Base-by-base conservation (phyloP, 2,329 filamentous ascomycete species). In the Aschersonia sp. region DNA sequence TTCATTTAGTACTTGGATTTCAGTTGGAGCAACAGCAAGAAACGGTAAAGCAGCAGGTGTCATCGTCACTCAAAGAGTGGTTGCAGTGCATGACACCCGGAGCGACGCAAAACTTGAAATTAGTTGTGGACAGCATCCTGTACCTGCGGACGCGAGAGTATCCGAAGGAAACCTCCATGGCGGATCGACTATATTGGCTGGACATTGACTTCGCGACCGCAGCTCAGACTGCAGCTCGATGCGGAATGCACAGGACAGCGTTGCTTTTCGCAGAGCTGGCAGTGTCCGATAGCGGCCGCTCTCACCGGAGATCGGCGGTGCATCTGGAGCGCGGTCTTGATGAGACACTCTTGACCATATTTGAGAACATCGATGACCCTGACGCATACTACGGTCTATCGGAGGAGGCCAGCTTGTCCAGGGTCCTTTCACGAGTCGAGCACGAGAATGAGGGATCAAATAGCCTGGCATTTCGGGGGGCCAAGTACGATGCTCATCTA, bases 351-450 rank as follows among this genome's bases (percentile, higher is more conserved):
- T 72, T 95, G 43, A 71, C 76, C 1, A 89, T 98, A 3, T 98
- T 92, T 61, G 84, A 87, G 59, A 90, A 87, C 51, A 85, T 98
- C 44, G 89, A 96, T 58, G 94, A 99, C 57, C 90, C 89, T 2
- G 92, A 99, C 62, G 83, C 88, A 1, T 98, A 94, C 62, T 98
- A 98, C 59, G 94, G 92, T 4, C 74, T 96, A 6, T 78, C 86
- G 42, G 85, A 94, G 62, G 78, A 78, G 41, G 77, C 87, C 6
- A 88, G 81, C 49, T 67, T 98, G 12, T 71, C 76, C 12, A 87
- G 83, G 9, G 83, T 97, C 1, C 70, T 97, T 50, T 78, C 83
- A 46, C 81, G 86, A 8, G 73, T 97, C 5, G 87, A 95, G 54
- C 90, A 96, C 59, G 92, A 98, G 65, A 82, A 81, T 45, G 83